phyloP scores from a whole-genome alignment of 2,329 filamentous ascomycete genomes.

The Phialemoniopsis sp. region DNA sequence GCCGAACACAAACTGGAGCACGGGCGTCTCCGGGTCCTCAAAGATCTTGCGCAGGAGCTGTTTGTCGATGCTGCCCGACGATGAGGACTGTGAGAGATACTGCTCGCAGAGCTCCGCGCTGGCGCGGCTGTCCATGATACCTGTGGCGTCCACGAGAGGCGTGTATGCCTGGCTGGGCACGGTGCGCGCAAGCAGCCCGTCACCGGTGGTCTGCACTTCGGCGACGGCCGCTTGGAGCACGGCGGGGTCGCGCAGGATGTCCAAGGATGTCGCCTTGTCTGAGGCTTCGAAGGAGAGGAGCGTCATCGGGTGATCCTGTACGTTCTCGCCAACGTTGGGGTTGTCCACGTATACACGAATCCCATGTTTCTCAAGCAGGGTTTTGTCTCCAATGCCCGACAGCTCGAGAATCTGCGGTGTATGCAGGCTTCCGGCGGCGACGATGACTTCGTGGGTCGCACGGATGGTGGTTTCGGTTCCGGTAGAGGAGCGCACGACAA shows the following conservation, averaged over 20 bases:
- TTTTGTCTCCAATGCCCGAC: conserved; percentile 40
- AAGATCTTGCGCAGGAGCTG: conserved; percentile 14
- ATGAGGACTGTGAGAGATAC: conserved; percentile 5
- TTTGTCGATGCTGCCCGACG: conserved; percentile 9
- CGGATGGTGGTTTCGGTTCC: too few relatives aligned
- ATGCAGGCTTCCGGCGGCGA: conserved; percentile 33
- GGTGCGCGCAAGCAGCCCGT: conserved; percentile 24
- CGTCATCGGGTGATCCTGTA: conserved; percentile 32
- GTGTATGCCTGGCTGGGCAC: conserved; percentile 22
- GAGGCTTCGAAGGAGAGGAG: conserved; percentile 30
- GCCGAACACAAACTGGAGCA: conserved; percentile 17
- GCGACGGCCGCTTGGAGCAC: conserved; percentile 14
- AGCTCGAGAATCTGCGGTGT: conserved; percentile 42
- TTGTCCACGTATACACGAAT: conserved; percentile 38
- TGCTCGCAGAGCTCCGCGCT: conserved; percentile 13
- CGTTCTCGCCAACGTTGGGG: conserved; percentile 43
- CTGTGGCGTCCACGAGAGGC: conserved; percentile 14
- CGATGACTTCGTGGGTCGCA: conserved; percentile 25
- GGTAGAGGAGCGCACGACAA: too few relatives aligned
- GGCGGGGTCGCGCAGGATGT: conserved; percentile 16
- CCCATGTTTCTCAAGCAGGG: conserved; percentile 25
- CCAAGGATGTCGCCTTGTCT: conserved; percentile 23
- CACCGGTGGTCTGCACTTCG: conserved; percentile 20
- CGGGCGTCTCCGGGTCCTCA: conserved; percentile 12
- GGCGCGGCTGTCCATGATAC: conserved; percentile 11